Evolutionary conservation across 768 basidiomycete genomes (phyloP), one percentile per base, ranked within the genome.

Genomic region (Amanita polypyramis): DNA sequence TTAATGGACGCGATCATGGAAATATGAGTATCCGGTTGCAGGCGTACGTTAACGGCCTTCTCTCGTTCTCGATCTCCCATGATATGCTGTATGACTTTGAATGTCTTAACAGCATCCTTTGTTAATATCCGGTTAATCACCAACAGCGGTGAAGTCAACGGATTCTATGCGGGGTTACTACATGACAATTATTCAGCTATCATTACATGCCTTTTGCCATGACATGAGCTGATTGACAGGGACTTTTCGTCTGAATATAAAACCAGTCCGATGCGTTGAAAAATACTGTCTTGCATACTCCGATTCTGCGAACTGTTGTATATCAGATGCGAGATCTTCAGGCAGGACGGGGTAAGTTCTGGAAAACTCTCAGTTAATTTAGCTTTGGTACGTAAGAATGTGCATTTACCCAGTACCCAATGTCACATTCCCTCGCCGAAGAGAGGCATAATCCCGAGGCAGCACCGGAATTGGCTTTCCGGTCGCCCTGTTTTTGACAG

Each of bases 21-120:
- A 5, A 68, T 60, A 45, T 73, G 71, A 37, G 55, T 62, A 35
- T 74, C 73, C n/a, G 64, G 54, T 43, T 68, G 67, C 14, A 70
- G 44, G 3, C 77, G 77, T 36, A 78, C 67, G 15, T 69, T 70
- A n/a, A 72, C 65, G 2, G 72, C 62, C 50, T 70, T 75, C 51
- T 87, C 86, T 19, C 79, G 79, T 54, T 91, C 86, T 6, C 90
- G 75, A 58, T 96, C 93, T 33, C 91, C 91, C 92, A 96, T 97
- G 38, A 94, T 79, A 47, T 82, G 84, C 60, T 96, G 94, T 37
- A 95, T 77, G 21, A 89, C 80, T 59, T 86, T 90, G 76, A 96
- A 97, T 4, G 82, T 72, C 58, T 79, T 83, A 47, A 93, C 76
- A 0, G 89, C 88, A 55, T 94, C 85, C 58, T 79, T 82, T 51